Percentiles rank a stretch among this genome's conserved stretches.
Conservation (phyloP, 345 rosid species). For the Streptanthus diversifolius region DNA sequence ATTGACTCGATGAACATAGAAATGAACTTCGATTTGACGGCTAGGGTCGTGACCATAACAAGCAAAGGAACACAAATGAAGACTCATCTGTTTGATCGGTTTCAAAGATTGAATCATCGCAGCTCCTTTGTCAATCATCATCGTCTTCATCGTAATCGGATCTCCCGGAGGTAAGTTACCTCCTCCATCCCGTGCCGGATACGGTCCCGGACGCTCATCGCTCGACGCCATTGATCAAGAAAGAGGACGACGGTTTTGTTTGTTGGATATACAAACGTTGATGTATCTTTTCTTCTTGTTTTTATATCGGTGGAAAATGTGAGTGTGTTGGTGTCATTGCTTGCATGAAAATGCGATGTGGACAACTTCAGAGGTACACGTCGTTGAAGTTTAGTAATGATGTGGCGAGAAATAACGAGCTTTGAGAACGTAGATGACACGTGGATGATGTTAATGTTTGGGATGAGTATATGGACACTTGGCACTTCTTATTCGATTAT, state of each 20-base stretch:
- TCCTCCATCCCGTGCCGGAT: conserved; percentile 24
- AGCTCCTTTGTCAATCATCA: conserved; percentile 50
- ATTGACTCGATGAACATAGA: conserved; percentile 49
- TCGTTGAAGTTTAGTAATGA: not conserved
- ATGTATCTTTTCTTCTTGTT: not conserved
- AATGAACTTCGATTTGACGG: conserved; percentile 69
- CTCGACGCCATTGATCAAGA: conserved; percentile 25
- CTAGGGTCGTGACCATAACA: conserved; percentile 62
- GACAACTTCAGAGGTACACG: conserved; percentile 7
- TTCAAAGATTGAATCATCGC: conserved; percentile 55
- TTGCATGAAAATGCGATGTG: conserved; percentile 21
- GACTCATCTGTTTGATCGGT: conserved; percentile 56
- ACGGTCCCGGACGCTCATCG: conserved; percentile 33
- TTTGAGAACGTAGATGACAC: not conserved
- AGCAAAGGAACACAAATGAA: conserved; percentile 66
- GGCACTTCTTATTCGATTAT: not conserved
- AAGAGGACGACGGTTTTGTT: not conserved
- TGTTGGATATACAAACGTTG: not conserved
- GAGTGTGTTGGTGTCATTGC: conserved; percentile 13
- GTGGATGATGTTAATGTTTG: not conserved
- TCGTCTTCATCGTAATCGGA: conserved; percentile 41
- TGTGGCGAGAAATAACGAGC: not conserved
- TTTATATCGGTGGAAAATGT: not conserved
- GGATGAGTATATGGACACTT: conserved; percentile 12
- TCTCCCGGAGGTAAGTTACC: conserved; percentile 41